Base-by-base conservation (phyloP, 805 yeast species). In the Novakomyces olei region DNA sequence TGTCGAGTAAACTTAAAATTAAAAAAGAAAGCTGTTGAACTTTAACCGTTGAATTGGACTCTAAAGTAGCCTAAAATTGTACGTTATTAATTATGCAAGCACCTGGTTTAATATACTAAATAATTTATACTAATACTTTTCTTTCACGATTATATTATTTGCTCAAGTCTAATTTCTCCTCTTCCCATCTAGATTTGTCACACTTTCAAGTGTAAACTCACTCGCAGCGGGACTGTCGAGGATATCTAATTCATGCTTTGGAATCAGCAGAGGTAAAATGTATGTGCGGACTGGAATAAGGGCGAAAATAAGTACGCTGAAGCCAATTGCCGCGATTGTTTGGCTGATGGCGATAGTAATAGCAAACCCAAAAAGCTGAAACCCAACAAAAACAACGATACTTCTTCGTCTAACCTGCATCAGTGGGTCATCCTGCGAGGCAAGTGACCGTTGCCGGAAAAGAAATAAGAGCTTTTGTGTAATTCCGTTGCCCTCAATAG, bases 271-370 rank as follows among this genome's bases (percentile, higher is more conserved):
- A 0, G 76, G 77, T 55, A 91, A 70, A 5, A 63, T 42, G 45
- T 69, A 61, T 14, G 75, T 68, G 8, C 80, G 67, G 1, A 69
- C 54, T 15, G 74, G 62, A 36, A 78, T 83, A 34, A 71, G 63
- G 2, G 61, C 37, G 45, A 85, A 51, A 32, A 85, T 54, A 0
- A 88, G 78, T 2, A 80, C 74, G 0, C 98, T 96, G 46, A 88
- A 85, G 2, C 92, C 96, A 20, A 85, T 79, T 0, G 96, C 95
- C 0, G 88, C 96, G 37, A 61, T 69, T 0, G 94, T 79, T 46
- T 72, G 67, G 0, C 92, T 76, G 20, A 85, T 80, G 0, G 71
- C 88, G 41, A 80, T 74, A 47, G 91, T 96, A 0, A 69, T 75
- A 1, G 65, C 74, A 33, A 73, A 73, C 1, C 88, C 88, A 15